Evolutionary conservation across 805 yeast genomes (phyloP).

Genomic region (Komagataella populi): DNA sequence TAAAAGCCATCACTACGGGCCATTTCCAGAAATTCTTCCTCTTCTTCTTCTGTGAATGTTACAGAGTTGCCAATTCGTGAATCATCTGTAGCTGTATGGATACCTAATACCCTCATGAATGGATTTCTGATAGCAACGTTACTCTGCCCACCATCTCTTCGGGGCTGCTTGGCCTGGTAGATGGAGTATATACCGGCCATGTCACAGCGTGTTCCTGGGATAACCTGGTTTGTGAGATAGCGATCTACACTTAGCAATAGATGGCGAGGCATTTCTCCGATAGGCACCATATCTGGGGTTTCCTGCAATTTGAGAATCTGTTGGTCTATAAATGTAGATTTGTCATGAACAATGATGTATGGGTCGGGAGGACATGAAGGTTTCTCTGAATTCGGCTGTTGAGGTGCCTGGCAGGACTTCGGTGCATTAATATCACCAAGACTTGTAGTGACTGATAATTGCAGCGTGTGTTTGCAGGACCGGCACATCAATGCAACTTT

Average conservation of each 20-base stretch:
- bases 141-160: constrained; percentile 33
- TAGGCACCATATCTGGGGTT: constrained; percentile 97
- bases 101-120: constrained; percentile 75
- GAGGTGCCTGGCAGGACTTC: constrained; percentile 44
- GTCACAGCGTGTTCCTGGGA: constrained; percentile 93
- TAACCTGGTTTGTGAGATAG: constrained; percentile 75
- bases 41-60: constrained; percentile 83
- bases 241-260: constrained; percentile 80
- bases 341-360: constrained; percentile 84
- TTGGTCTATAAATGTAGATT: constrained; percentile 88
- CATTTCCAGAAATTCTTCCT: constrained; percentile 73
- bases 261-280: constrained; percentile 97
- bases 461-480: constrained; percentile 70
- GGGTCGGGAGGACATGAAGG: constrained; percentile 83
- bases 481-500: constrained; percentile 76
- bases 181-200: constrained; percentile 88
- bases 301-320: constrained; percentile 91
- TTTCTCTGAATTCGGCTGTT: constrained; percentile 33
- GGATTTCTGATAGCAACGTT: constrained; percentile 87
- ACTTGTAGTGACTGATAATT: constrained; percentile 46
- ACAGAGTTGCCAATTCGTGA: constrained; percentile 21
- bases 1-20: constrained; percentile 78
- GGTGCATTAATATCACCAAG: constrained; percentile 65
- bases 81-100: constrained; percentile 66
- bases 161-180: constrained; percentile 53